phyloP scores from a whole-genome alignment of 1,284 basidiomycete genomes.

The Cyathus olla region DNA sequence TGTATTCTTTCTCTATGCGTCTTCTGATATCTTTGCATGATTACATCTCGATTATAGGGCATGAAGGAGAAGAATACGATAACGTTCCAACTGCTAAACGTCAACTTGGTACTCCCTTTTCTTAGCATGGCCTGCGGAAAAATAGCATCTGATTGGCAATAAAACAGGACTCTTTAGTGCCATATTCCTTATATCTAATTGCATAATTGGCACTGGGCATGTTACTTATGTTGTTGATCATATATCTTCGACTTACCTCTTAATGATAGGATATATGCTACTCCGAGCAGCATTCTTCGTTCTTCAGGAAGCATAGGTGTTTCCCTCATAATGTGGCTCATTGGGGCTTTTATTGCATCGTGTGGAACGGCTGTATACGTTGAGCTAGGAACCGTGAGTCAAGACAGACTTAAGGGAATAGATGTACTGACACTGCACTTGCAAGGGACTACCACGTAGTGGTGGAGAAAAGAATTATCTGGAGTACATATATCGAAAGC shows the following conservation, averaged over 20 bases:
- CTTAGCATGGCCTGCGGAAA: not conserved
- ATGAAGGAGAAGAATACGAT: slow-evolving; percentile 49
- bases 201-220: slow-evolving; percentile 43
- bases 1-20: slow-evolving; percentile 4
- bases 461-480: slow-evolving; percentile 86
- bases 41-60: not conserved
- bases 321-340: slow-evolving; percentile 75
- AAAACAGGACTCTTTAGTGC: slow-evolving; percentile 65
- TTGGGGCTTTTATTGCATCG: slow-evolving; percentile 72
- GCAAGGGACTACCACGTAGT: slow-evolving; percentile 71
- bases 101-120: slow-evolving; percentile 48
- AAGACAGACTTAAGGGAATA: slow-evolving; percentile 48
- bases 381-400: too few relatives aligned
- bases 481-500: slow-evolving; percentile 75
- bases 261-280: too few relatives aligned
- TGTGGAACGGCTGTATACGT: too few relatives aligned
- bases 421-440: not conserved
- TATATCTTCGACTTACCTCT: slow-evolving; percentile 45
- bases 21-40: not conserved
- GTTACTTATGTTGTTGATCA: not conserved
- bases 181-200: too few relatives aligned
- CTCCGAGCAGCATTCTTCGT: slow-evolving; percentile 75
- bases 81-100: slow-evolving; percentile 55
- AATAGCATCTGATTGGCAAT: not conserved
- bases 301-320: slow-evolving; percentile 75